These are phyloP conservation scores for Jasminum sambac DNA, from an alignment of 257 asterid species.

Conservation along the genomic window DNA sequence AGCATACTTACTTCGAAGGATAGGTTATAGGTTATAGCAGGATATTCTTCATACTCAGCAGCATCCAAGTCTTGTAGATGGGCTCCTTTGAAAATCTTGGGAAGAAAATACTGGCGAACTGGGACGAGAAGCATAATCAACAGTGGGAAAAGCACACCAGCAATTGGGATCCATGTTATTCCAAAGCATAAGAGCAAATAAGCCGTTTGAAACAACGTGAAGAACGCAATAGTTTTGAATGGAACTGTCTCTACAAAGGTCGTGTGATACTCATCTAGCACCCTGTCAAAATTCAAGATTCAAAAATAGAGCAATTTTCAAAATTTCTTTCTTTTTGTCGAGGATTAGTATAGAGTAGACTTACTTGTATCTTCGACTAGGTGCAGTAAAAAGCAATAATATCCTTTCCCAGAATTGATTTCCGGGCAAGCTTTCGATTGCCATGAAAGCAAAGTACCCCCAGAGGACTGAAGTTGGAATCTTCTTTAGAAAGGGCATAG, in stretches of 20 bases:
- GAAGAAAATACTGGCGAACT: constrained; percentile 80
- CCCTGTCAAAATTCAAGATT: constrained; percentile 46
- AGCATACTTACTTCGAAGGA: constrained; percentile 56
- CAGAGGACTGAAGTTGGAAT: constrained; percentile 95
- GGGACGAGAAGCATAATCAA: constrained; percentile 95
- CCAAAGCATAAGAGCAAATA: constrained; percentile 92
- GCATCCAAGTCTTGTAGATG: constrained; percentile 95
- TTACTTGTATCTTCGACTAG: constrained; percentile 90
- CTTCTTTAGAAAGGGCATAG: constrained; percentile 83
- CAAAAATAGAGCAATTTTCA: neutral
- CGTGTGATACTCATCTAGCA: constrained; percentile 76
- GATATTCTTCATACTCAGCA: constrained; percentile 95
- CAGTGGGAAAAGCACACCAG: constrained; percentile 91
- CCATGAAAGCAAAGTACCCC: constrained; percentile 99
- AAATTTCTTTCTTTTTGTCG: neutral
- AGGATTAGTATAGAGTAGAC: constrained; percentile 10
- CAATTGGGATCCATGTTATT: constrained; percentile 92
- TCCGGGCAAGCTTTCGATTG: constrained; percentile 97
- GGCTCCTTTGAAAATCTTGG: constrained; percentile 80
- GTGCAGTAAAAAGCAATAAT: constrained; percentile 80
- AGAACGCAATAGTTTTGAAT: constrained; percentile 75
- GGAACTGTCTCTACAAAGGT: constrained; percentile 93
- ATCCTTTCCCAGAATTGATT: constrained; percentile 99
- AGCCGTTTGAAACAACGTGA: constrained; percentile 83
- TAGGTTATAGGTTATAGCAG: constrained; percentile 62